Conservation (phyloP, 2,329 filamentous ascomycete genomes). For the Penicillium capsulatum region DNA sequence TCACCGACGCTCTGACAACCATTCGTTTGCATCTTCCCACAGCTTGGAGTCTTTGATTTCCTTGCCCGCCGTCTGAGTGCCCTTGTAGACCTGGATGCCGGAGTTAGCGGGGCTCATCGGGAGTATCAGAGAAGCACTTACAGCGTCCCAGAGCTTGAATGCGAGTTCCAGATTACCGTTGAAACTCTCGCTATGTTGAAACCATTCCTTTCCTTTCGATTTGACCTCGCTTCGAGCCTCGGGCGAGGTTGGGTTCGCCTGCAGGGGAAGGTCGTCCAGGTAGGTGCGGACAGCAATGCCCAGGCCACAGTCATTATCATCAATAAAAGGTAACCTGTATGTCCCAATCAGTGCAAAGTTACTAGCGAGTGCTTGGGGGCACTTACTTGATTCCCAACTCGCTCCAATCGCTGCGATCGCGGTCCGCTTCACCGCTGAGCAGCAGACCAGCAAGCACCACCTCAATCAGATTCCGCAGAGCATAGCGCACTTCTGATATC, state of each 20-base stretch:
- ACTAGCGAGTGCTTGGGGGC: no score
- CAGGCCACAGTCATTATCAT: conserved; percentile 45
- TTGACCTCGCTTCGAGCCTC: conserved; percentile 50
- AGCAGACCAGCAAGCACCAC: conserved; percentile 76
- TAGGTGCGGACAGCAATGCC: conserved; percentile 49
- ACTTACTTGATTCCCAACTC: conserved; percentile 70
- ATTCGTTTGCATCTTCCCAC: conserved; percentile 59
- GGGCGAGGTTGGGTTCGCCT: conserved; percentile 51
- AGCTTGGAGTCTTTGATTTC: conserved; percentile 51
- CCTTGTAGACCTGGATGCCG: conserved; percentile 51
- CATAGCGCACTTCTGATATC: conserved; percentile 71
- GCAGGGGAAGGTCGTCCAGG: conserved; percentile 52
- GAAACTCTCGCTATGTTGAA: conserved; percentile 58
- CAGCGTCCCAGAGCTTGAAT: conserved; percentile 63
- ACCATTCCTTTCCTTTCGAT: conserved; percentile 55
- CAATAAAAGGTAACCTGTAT: conserved; percentile 42
- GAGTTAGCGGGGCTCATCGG: conserved; percentile 8
- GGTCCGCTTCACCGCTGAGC: conserved; percentile 71
- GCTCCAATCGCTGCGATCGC: conserved; percentile 63
- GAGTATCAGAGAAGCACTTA: conserved; percentile 37
- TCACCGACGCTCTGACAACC: conserved; percentile 48
- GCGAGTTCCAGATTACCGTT: conserved; percentile 55
- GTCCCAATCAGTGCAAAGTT: neutral
- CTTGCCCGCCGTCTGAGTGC: conserved; percentile 52
- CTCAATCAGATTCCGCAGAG: conserved; percentile 78